phyloP scores from a whole-genome alignment of 2,329 filamentous ascomycete species.

The Sclerotinia subarctica region DNA sequence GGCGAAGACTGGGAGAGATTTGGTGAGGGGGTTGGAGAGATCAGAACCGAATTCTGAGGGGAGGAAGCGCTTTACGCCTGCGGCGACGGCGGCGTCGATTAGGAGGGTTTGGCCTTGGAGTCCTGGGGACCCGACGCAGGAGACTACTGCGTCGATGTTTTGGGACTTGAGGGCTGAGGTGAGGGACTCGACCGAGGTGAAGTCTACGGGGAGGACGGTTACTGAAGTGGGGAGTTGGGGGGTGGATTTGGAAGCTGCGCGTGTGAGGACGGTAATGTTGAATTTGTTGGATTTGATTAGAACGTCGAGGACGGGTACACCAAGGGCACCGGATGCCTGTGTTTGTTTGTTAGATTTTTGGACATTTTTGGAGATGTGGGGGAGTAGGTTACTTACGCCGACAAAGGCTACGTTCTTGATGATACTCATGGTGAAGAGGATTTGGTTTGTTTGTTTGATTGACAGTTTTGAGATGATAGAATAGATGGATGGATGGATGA shows the following conservation, averaged over 20 bases:
- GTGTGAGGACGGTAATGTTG: conserved; percentile 50
- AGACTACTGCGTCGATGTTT: conserved; percentile 52
- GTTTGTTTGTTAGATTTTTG: background rate
- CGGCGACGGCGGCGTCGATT: conserved; percentile 56
- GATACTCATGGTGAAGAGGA: conserved; percentile 24
- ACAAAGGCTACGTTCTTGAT: conserved; percentile 34
- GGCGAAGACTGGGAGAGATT: conserved; percentile 49
- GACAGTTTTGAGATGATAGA: background rate
- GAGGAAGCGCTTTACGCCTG: conserved; percentile 59
- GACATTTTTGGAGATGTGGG: background rate
- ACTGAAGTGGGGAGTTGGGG: conserved; percentile 35
- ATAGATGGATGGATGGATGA: background rate
- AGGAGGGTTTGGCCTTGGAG: conserved; percentile 48
- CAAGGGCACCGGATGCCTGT: conserved; percentile 32
- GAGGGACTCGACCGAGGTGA: conserved; percentile 43
- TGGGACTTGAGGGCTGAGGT: conserved; percentile 50
- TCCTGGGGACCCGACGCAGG: conserved; percentile 42
- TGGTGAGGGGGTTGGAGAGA: conserved; percentile 41
- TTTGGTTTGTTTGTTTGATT: background rate
- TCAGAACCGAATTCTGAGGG: conserved; percentile 54
- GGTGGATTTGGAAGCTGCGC: conserved; percentile 34
- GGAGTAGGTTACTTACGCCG: conserved; percentile 27
- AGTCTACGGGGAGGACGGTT: conserved; percentile 47
- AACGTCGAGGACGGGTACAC: conserved; percentile 29
- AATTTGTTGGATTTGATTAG: conserved; percentile 38